Evolutionary conservation across 495 filamentous ascomycete species (phyloP).

Genomic region (Penicillium coprophilum): DNA sequence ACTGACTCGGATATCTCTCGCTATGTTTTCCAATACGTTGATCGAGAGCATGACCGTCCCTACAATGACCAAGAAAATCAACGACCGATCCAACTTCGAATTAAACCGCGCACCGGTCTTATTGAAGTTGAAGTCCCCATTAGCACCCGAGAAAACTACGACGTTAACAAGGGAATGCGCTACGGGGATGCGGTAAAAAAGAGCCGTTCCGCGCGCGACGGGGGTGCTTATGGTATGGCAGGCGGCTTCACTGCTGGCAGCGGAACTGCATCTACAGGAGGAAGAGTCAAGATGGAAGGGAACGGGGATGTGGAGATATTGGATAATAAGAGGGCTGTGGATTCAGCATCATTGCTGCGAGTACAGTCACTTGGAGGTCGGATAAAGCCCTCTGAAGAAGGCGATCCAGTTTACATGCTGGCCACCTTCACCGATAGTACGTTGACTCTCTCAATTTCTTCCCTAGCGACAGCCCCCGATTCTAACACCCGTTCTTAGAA

Average conservation of each 20-base stretch:
- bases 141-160: constrained; percentile 60
- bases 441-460: constrained; percentile 21
- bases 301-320: constrained; percentile 40
- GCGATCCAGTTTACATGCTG: constrained; percentile 68
- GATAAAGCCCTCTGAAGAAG: constrained; percentile 56
- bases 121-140: constrained; percentile 76
- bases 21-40: constrained; percentile 72
- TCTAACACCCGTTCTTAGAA: constrained; percentile 40
- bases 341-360: constrained; percentile 30
- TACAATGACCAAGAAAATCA: constrained; percentile 55
- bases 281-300: constrained; percentile 40
- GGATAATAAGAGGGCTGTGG: constrained; percentile 40
- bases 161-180: constrained; percentile 59
- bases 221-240: constrained; percentile 58
- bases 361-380: constrained; percentile 65
- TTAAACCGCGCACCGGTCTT: constrained; percentile 66
- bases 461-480: constrained; percentile 4
- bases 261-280: constrained; percentile 17
- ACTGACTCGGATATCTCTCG: constrained; percentile 51
- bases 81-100: constrained; percentile 59
- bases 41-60: constrained; percentile 45
- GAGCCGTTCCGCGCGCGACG: constrained; percentile 52
- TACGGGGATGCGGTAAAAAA: constrained; percentile 68
- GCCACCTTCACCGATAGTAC: constrained; percentile 65
- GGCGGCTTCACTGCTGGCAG: constrained; percentile 54